Evolutionary conservation across 176 grass and related monocot genomes (phyloP), one percentile per base, ranked within the genome.

Genomic region (Oryza officinalis): DNA sequence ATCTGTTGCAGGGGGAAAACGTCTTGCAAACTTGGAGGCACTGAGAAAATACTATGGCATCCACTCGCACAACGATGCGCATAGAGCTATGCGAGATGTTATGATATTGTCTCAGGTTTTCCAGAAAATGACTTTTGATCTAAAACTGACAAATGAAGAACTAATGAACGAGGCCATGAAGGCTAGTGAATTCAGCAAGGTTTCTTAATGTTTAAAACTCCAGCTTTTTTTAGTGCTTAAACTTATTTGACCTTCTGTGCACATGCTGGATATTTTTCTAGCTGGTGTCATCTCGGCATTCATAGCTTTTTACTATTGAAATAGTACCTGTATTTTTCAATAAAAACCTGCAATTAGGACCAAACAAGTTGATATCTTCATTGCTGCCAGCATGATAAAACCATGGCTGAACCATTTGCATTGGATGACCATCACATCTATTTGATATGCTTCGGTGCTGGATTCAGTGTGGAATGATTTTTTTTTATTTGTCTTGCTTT

Each of bases 31-130:
- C 40, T 37, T 94, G 77, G n/a, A 37, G 54, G 78, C 83, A 22
- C 69, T 97, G 18, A 63, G 86, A 30, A 7, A 89, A 57, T 77
- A 87, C 81, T 94, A 91, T 41, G 65, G 31, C 1, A 86, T 94
- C 64, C 2, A 0, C 81, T 54, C 74, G 23, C 6, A 74, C 10
- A 87, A 57, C 23, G 26, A 52, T 65, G 25, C 87, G 8, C 93
- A 98, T 73, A 88, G 93, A 93, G 96, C 93, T 46, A 93, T 98
- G 96, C 47, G 30, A 64, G 93, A 98, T 78, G 93, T 95, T 76
- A 85, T 31, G 30, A 44, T 63, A 38, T 67, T 94, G 68, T 86
- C 85, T 70, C 68, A 87, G 10, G 83, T 98, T 59, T 71, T 90
- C 46, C 89, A 86, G 81, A 90, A 84, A 69, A 82, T 88, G 31